phyloP scores from a whole-genome alignment of 345 rosid species.

The Populus tremula region DNA sequence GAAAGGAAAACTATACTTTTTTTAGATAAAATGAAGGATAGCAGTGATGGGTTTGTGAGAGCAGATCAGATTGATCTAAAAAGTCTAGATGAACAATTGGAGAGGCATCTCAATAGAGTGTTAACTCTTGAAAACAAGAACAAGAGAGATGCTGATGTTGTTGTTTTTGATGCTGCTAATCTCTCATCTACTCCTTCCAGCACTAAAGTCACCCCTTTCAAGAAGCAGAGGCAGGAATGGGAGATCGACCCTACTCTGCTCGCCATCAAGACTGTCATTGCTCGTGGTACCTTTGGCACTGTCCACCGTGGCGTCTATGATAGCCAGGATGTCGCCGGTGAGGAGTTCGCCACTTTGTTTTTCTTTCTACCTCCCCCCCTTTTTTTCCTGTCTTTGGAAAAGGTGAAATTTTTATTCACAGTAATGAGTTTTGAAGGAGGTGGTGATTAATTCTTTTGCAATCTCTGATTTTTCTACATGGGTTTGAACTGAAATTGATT shows the following conservation, averaged over 20 bases:
- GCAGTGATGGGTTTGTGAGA: conserved; percentile 73
- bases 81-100: conserved; percentile 90
- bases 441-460: conserved; percentile 37
- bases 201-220: background rate
- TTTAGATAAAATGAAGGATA: conserved; percentile 51
- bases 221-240: conserved; percentile 70
- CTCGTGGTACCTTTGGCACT: conserved; percentile 95
- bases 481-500: conserved; percentile 42
- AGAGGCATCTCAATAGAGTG: conserved; percentile 73
- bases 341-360: conserved; percentile 36
- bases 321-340: conserved; percentile 88
- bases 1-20: background rate
- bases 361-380: background rate
- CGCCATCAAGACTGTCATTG: conserved; percentile 75
- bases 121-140: conserved; percentile 56
- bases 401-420: background rate
- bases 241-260: conserved; percentile 96
- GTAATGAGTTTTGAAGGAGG: background rate
- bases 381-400: background rate
- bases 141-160: conserved; percentile 36
- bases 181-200: conserved; percentile 16
- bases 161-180: conserved; percentile 5
- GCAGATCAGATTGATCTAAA: conserved; percentile 99
- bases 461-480: conserved; percentile 56
- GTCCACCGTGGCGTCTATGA: conserved; percentile 96